Evolutionary conservation across 2,329 filamentous ascomycete species (phyloP).

Genomic region (Colletotrichum plurivorum): DNA sequence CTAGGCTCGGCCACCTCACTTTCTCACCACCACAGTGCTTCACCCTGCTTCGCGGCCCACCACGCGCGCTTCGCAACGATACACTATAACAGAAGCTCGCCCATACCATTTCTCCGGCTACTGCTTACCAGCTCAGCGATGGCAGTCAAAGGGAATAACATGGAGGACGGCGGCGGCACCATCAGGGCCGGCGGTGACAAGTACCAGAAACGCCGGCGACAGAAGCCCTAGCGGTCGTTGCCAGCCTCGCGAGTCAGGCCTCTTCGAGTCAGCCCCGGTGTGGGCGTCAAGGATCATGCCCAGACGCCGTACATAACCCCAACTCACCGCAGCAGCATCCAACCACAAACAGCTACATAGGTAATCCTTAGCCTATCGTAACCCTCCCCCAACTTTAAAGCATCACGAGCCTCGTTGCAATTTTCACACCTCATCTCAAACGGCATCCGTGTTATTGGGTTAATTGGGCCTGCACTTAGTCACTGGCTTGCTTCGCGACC

Average conservation of each 20-base stretch:
- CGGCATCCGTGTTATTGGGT: slow-evolving; percentile 36
- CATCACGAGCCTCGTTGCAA: slow-evolving; percentile 38
- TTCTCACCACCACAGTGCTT: slow-evolving; percentile 1
- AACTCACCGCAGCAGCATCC: slow-evolving; percentile 33
- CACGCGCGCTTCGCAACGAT: background rate
- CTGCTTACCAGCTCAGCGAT: slow-evolving; percentile 4
- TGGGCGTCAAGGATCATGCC: slow-evolving; percentile 34
- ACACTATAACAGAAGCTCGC: background rate
- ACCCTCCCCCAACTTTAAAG: slow-evolving; percentile 36
- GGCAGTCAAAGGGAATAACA: background rate
- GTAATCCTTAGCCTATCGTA: slow-evolving; percentile 38
- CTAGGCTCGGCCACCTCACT: slow-evolving; percentile 16
- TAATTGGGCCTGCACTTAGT: slow-evolving; percentile 31
- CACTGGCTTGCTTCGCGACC: slow-evolving; percentile 6
- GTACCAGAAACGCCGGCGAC: background rate
- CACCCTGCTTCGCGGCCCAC: slow-evolving; percentile 6
- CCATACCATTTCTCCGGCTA: background rate
- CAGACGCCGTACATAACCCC: slow-evolving; percentile 19
- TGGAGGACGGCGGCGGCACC: background rate
- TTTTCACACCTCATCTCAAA: slow-evolving; percentile 40
- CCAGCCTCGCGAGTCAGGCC: slow-evolving; percentile 39
- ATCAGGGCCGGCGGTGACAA: background rate
- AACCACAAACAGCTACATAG: slow-evolving; percentile 35
- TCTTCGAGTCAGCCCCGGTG: slow-evolving; percentile 36
- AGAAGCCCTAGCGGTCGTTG: slow-evolving; percentile 5